Evolutionary conservation across 495 filamentous ascomycete species (phyloP).

Genomic region (Penicillium coprophilum): DNA sequence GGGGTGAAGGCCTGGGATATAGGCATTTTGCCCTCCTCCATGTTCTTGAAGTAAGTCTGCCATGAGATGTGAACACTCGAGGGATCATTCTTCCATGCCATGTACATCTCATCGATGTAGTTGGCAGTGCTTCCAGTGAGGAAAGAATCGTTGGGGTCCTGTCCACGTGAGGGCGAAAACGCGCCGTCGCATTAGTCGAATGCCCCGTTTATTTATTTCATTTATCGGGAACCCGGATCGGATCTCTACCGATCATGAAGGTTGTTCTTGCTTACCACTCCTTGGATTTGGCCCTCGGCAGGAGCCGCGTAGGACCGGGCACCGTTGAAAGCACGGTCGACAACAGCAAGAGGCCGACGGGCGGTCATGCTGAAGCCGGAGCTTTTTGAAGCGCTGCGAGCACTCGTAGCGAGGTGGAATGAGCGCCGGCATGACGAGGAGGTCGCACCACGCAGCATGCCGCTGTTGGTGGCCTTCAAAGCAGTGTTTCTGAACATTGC

Average conservation of each 20-base stretch:
- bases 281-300: slow-evolving; percentile 39
- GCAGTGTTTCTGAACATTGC: slow-evolving; percentile 49
- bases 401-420: slow-evolving; percentile 47
- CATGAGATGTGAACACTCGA: slow-evolving; percentile 95
- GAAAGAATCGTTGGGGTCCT: slow-evolving; percentile 93
- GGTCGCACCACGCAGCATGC: slow-evolving; percentile 53
- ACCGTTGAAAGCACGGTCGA: slow-evolving; percentile 38
- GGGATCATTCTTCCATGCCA: slow-evolving; percentile 93
- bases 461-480: slow-evolving; percentile 50
- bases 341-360: slow-evolving; percentile 42
- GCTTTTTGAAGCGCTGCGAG: slow-evolving; percentile 43
- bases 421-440: slow-evolving; percentile 45
- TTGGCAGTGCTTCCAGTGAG: slow-evolving; percentile 92
- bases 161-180: slow-evolving; percentile 18
- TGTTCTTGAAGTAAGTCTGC: slow-evolving; percentile 99
- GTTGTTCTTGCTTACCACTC: slow-evolving; percentile 37
- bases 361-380: slow-evolving; percentile 48
- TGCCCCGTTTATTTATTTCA: slow-evolving; percentile 9
- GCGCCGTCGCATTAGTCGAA: slow-evolving; percentile 33
- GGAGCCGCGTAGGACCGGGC: slow-evolving; percentile 57
- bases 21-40: slow-evolving; percentile 97
- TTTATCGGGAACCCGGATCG: slow-evolving; percentile 12
- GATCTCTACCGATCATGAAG: slow-evolving; percentile 14
- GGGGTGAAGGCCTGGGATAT: slow-evolving; percentile 95
- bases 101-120: slow-evolving; percentile 99